Evolutionary conservation across 768 basidiomycete species (phyloP), one percentile per base, ranked within the genome.

Genomic region (Pulveroboletus sp.): DNA sequence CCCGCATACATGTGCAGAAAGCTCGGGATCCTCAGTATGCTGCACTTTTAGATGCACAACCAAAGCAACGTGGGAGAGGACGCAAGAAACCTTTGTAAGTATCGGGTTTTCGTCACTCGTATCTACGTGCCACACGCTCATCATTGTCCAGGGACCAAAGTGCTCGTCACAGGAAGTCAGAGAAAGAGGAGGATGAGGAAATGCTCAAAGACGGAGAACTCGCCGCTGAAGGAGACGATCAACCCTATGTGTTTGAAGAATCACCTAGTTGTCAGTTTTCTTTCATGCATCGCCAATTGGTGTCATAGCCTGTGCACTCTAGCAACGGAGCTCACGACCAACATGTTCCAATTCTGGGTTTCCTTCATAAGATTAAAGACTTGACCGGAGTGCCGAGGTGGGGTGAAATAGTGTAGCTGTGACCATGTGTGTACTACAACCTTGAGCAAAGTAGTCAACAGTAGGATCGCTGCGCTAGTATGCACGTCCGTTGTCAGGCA

Each of bases 101-200:
- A 17, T 27, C 18, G 27, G 30, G 39, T 38, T 28, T n/a, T 18
- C 28, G 17, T 44, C 27, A 4, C 2, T 11, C 18, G 31, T 14
- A 13, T 9, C 21, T 21, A 21, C 21, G 21, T 21, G 21, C 39
- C 48, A 31, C n/a, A 21, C 43, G n/a, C 52, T 58, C 39, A 59
- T 32, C 11, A 9, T 32, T 11, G 41, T 50, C 13, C 57, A 92
- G 88, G 46, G 91, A 89, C 55, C 80, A 83, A 43, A 83, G 67
- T 43, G 79, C 86, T 26, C 86, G 94, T 9, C 92, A 93, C 62
- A 82, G 95, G 47, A 96, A 93, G 68, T 93, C 91, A 0, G 96
- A 99, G 69, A 96, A 96, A 70, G 96, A 99, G 62, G 96, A 98
- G 67, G 96, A 98, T 47, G 93, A 95, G 55, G 95, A 99, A 69